Base-by-base conservation (phyloP, 2,329 filamentous ascomycete species). In the Diplodia scrobiculata region DNA sequence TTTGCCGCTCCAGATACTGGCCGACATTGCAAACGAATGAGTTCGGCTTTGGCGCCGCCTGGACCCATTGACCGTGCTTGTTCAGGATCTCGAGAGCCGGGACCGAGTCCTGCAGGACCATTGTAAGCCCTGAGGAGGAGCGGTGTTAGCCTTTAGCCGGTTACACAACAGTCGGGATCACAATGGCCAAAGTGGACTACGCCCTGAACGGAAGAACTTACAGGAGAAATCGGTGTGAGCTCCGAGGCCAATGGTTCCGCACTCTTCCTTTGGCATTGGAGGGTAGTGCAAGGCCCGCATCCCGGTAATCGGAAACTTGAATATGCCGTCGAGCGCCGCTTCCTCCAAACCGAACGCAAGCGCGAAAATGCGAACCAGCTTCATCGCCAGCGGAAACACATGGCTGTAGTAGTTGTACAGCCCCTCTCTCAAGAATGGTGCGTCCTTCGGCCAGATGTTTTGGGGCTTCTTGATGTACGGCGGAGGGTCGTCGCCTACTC, bases 21-120 rank as follows among this genome's bases (percentile, higher is more conserved):
- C 76, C 78, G 48, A 80, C 75, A 52, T 80, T 80, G 48, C 79
- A 77, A 2, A 80, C 78, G 34, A 80, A 78, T 0, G 75, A 75
- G 59, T 75, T 70, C 2, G 72, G 73, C 32, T 73, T 68, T 0
- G 75, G 76, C 1, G 75, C 71, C 7, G 78, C 79, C 10, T 76
- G 75, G 6, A 81, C 71, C 78, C 78, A 81, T 1, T 74, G 66
- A 4, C 77, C 79, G 45, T 79, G 77, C n/a, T 72, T 74, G 67
- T 79, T 80, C 2, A 80, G 73, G 0, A 81, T 79, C 64, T 81
- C 77, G 21, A 81, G 73, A 50, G 58, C 1, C 38, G 58, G 58
- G n/a, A 50, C 29, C 13, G 58, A 50, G 45, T 62, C 58, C 21
- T 62, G 58, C 27, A 62, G 29, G 45, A 62, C 58, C 72, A 74